Evolutionary conservation across 2,329 filamentous ascomycete species (phyloP), one percentile per base, ranked within the genome.

Genomic region (Fusarium sp.): DNA sequence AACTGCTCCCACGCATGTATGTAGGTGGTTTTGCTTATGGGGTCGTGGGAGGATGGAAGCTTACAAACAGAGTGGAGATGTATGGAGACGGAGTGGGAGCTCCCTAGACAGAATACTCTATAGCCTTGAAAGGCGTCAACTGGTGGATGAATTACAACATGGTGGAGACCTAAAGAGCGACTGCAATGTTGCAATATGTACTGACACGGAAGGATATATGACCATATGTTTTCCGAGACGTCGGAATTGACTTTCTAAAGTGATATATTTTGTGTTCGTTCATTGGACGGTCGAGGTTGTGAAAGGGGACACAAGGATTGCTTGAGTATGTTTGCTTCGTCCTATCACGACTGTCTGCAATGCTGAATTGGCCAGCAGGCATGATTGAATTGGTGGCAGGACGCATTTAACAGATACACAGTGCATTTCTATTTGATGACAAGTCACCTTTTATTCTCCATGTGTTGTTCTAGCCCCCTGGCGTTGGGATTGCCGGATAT

Each of bases 121-220:
- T 36, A 34, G 31, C 11, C 29, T 58, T 29, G 36, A 34, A 51
- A 64, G 57, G 27, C 51, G 46, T 58, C 51, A 53, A 64, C 25
- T 49, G 46, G 46, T 38, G 53, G 61, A 49, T 51, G 57, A 20
- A 54, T 49, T 40, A 33, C 61, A 42, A 51, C 29, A 33, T 51
- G 23, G 44, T 16, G 44, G 44, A 13, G 13, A 31, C 10, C 5
- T 31, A 1, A n/a, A 9, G 40, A 44, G 18, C 13, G 13, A 44
- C 4, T n/a, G 5, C 13, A 46, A 9, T 46, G 11, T 42, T 23
- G 23, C 13, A 11, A 13, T 50, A 29, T 16, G 25, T 7, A n/a
- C 44, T 5, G 8, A 6, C 2, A 27, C 7, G 42, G 9, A 23
- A 49, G 44, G 16, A 49, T 49, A 29, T 11, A 50, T 29, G 25